phyloP scores from a whole-genome alignment of 1,284 basidiomycete genomes.

The Ganoderma boninense region DNA sequence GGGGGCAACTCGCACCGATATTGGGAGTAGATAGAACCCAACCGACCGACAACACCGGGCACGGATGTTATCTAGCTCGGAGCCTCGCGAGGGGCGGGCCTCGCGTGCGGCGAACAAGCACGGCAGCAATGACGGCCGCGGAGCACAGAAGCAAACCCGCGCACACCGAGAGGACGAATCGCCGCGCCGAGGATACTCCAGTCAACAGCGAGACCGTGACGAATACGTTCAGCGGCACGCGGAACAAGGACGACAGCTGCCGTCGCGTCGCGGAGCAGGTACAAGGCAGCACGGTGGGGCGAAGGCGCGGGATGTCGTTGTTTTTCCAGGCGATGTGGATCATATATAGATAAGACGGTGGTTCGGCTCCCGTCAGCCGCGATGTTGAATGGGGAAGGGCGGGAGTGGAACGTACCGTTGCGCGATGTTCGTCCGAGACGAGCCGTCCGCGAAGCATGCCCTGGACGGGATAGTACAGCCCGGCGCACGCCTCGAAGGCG shows the following conservation, averaged over 20 bases:
- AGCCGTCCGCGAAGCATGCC: slow-evolving; percentile 77
- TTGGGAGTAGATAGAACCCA: neutral
- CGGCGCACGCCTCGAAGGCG: slow-evolving; percentile 77
- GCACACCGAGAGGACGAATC: slow-evolving; percentile 66
- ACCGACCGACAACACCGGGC: neutral
- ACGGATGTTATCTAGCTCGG: slow-evolving; percentile 8
- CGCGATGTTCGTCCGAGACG: slow-evolving; percentile 77
- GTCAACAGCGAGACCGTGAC: slow-evolving; percentile 76
- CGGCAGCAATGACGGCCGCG: slow-evolving; percentile 59
- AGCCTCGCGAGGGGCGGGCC: slow-evolving; percentile 21
- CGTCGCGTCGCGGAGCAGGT: neutral
- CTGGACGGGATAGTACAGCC: slow-evolving; percentile 81
- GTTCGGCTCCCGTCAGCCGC: neutral
- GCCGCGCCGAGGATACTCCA: slow-evolving; percentile 71
- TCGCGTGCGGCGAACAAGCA: slow-evolving; percentile 18
- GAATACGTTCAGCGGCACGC: slow-evolving; percentile 78
- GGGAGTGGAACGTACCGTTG: slow-evolving; percentile 59
- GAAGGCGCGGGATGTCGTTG: no score
- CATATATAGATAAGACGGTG: neutral
- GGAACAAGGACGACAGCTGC: slow-evolving; percentile 75
- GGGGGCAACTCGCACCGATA: neutral
- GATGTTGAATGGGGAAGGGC: no score
- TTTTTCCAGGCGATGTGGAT: no score
- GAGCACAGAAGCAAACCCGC: slow-evolving; percentile 67
- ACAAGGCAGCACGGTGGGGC: neutral